phyloP scores from a whole-genome alignment of 768 basidiomycete genomes.

The Termitomyces sp. region DNA sequence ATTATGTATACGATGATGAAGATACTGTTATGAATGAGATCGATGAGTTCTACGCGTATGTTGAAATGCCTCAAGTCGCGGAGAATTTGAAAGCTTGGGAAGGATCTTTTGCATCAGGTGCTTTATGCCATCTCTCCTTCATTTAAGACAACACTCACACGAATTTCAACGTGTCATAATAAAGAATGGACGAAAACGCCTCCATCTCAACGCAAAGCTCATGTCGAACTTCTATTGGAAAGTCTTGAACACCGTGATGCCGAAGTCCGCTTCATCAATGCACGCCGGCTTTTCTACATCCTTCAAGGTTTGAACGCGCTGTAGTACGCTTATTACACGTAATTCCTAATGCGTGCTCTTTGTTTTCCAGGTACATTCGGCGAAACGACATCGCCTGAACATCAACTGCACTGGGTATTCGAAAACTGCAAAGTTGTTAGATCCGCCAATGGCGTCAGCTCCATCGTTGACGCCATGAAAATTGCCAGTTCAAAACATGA shows the following conservation, averaged over 20 bases:
- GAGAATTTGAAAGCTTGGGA: conserved; percentile 89
- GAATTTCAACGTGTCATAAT: not conserved
- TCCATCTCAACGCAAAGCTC: conserved; percentile 57
- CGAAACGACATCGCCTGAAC: conserved; percentile 88
- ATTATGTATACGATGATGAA: conserved; percentile 94
- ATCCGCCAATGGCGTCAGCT: conserved; percentile 76
- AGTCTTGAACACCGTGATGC: conserved; percentile 84
- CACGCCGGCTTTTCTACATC: conserved; percentile 84
- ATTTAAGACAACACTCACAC: conserved; percentile 4
- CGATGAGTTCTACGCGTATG: conserved; percentile 97
- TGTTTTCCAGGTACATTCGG: conserved; percentile 71
- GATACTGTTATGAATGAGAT: conserved; percentile 95
- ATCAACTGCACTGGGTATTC: conserved; percentile 94
- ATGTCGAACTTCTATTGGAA: conserved; percentile 80
- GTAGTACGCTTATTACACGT: not conserved
- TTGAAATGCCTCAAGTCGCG: conserved; percentile 88
- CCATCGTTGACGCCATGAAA: conserved; percentile 85
- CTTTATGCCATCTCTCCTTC: conserved; percentile 19
- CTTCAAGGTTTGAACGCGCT: conserved; percentile 67
- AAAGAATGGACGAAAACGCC: conserved; percentile 78
- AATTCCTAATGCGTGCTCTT: conserved; percentile 1
- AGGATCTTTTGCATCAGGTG: conserved; percentile 77
- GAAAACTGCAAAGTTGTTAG: conserved; percentile 89
- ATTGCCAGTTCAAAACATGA: conserved; percentile 88
- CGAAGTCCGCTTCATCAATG: conserved; percentile 82